Evolutionary conservation across 768 basidiomycete species (phyloP), one percentile per base, ranked within the genome.

Genomic region (Tulasnella sp.): DNA sequence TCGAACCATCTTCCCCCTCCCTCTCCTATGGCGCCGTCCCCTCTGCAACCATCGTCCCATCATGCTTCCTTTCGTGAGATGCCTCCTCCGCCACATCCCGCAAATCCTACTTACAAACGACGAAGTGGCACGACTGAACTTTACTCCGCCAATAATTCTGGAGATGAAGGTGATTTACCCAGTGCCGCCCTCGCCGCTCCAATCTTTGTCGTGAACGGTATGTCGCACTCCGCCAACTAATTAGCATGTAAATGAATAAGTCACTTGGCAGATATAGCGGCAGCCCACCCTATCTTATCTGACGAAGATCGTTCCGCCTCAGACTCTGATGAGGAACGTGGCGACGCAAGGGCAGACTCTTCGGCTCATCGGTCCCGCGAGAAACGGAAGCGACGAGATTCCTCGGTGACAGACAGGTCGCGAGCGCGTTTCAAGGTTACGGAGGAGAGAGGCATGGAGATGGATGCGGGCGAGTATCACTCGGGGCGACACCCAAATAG

Each of bases 131-230:
- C 59, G 25, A 25, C 53, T 25, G 40, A 41, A 11, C 37, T 61
- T 17, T 43, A 46, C 23, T 62, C 61, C 31, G 59, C 55, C 4
- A 43, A 58, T 27, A 61, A 61, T 37, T 62, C 61, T 21, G 62
- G 62, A 31, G 61, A 60, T 41, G 61, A 62, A 32, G 59, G 49
- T n/a, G 62, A 63, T 46, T 37, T 63, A 31, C 62, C 62, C 6
- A 50, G 40, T 27, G 53, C 60, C 41, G 62, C 62, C 6, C 39
- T 63, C 3, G 49, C 59, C 25, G 60, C 62, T 36, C 62, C 62
- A 15, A 63, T 63, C 36, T 57, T 60, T 15, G 61, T 63, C 21
- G 40, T 63, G 23, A 56, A 57, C 32, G 59, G 62, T 63, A 25
- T 19, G 41, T 37, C 25, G 21, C 25, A 34, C 32, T 0, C 15